Conservation (phyloP, 768 basidiomycete genomes). For the Inosperma sp. region DNA sequence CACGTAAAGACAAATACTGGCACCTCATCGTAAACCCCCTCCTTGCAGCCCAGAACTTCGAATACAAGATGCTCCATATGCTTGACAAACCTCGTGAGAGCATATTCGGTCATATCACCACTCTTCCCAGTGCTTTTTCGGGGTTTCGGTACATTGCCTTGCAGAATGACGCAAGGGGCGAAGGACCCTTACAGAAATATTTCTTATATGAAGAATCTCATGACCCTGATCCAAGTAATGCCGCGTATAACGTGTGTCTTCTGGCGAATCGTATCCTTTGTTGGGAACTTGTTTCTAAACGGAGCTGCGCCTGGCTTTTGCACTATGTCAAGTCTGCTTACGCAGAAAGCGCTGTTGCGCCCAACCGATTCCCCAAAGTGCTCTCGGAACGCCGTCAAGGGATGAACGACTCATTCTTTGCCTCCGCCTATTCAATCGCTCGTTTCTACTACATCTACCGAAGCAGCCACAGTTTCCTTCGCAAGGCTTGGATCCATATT, state of each 20-base stretch:
- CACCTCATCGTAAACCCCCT: constrained; percentile 77
- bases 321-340: constrained; percentile 74
- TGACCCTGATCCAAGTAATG: constrained; percentile 82
- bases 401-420: constrained; percentile 99
- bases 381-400: constrained; percentile 93
- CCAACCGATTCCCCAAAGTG: constrained; percentile 89
- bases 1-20: constrained; percentile 81
- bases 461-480: constrained; percentile 71
- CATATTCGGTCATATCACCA: constrained; percentile 91
- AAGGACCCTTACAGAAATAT: too few species aligned
- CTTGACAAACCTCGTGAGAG: constrained; percentile 87
- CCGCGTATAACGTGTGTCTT: constrained; percentile 96
- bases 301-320: constrained; percentile 93
- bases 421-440: constrained; percentile 86
- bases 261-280: constrained; percentile 88
- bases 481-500: constrained; percentile 94
- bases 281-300: constrained; percentile 88
- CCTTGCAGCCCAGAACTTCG: constrained; percentile 90
- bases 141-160: constrained; percentile 90
- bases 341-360: constrained; percentile 89
- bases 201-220: constrained; percentile 96
- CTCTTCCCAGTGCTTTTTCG: constrained; percentile 88
- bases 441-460: constrained; percentile 96
- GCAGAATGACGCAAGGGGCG: constrained; percentile 93
- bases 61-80: constrained; percentile 93